A percentile compares a stretch with the other conserved stretches of the same genome.
Conservation (phyloP, 129 eudicot genomes). For the Oenanthe sinensis region DNA sequence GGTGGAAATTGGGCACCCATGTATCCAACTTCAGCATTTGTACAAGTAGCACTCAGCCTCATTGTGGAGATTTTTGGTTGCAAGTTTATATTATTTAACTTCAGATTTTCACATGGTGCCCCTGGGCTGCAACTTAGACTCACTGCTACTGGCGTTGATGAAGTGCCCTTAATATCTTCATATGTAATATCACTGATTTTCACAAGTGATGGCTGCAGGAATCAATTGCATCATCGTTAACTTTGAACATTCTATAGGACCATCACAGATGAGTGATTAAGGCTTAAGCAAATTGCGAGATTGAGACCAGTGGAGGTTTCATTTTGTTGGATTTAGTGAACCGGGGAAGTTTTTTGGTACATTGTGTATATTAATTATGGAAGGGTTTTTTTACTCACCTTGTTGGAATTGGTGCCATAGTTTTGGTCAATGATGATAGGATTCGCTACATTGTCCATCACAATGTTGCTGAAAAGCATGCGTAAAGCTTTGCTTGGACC, state of each 20-base stretch:
- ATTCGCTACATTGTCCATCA: conserved; percentile 40
- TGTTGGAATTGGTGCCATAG: conserved; percentile 17
- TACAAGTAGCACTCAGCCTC: conserved; percentile 20
- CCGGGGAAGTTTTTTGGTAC: background rate
- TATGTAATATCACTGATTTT: conserved; percentile 37
- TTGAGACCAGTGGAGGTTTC: background rate
- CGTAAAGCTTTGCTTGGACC: conserved; percentile 38
- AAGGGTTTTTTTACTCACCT: background rate
- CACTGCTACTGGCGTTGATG: conserved; percentile 26
- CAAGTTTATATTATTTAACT: conserved; percentile 26
- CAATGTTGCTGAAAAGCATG: conserved; percentile 31
- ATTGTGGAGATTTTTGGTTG: background rate
- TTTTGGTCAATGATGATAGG: conserved; percentile 54
- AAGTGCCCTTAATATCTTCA: conserved; percentile 40
- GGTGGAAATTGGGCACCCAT: conserved; percentile 34
- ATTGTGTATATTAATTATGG: background rate
- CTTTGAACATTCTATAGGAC: background rate
- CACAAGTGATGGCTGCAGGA: conserved; percentile 34
- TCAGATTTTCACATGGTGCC: conserved; percentile 37
- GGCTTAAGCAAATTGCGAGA: background rate
- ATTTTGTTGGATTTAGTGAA: background rate
- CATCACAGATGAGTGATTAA: background rate
- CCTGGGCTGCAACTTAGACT: conserved; percentile 35
- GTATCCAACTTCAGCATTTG: conserved; percentile 30
- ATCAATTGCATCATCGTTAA: background rate